Percentiles rank a stretch among this genome's conserved stretches.
Conservation (phyloP, 2,329 filamentous ascomycete species). For the Mycosphaerella sp. region DNA sequence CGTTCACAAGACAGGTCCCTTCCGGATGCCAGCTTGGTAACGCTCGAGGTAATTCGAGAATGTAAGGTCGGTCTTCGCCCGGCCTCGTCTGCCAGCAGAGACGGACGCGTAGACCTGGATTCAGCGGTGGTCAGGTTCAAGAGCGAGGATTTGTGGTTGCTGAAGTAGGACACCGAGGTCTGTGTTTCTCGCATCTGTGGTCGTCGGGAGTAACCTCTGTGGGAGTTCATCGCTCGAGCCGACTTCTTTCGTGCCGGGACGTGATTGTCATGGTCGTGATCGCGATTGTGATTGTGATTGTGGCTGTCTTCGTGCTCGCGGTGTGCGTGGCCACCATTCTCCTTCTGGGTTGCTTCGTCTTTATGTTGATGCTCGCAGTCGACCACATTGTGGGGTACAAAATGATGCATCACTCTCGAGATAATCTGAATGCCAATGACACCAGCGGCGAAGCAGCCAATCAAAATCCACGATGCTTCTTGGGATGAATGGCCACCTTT, state of each 20-base stretch:
- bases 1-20: slow-evolving; percentile 46
- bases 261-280: slow-evolving; percentile 12
- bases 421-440: slow-evolving; percentile 70
- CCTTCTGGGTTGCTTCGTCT: slow-evolving; percentile 42
- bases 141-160: slow-evolving; percentile 16
- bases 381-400: slow-evolving; percentile 72
- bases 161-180: slow-evolving; percentile 24
- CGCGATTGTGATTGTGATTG: slow-evolving; percentile 27
- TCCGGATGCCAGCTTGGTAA: slow-evolving; percentile 45
- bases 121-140: slow-evolving; percentile 1
- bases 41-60: slow-evolving; percentile 37
- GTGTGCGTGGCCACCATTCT: slow-evolving; percentile 13
- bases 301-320: slow-evolving; percentile 23
- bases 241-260: slow-evolving; percentile 15
- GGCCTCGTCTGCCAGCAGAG: slow-evolving; percentile 1
- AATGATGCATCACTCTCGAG: slow-evolving; percentile 65
- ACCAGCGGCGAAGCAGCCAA: slow-evolving; percentile 63
- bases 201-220: slow-evolving; percentile 12
- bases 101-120: background rate
- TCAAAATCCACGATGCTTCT: slow-evolving; percentile 61
- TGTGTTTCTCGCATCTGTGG: slow-evolving; percentile 20
- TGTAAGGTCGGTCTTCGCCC: slow-evolving; percentile 38
- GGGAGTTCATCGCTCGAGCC: background rate
- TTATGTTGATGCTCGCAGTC: slow-evolving; percentile 72
- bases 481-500: slow-evolving; percentile 62